phyloP scores from a whole-genome alignment of 1,139 yeast genomes.

The Nakaseomyces uthaithaninus region DNA sequence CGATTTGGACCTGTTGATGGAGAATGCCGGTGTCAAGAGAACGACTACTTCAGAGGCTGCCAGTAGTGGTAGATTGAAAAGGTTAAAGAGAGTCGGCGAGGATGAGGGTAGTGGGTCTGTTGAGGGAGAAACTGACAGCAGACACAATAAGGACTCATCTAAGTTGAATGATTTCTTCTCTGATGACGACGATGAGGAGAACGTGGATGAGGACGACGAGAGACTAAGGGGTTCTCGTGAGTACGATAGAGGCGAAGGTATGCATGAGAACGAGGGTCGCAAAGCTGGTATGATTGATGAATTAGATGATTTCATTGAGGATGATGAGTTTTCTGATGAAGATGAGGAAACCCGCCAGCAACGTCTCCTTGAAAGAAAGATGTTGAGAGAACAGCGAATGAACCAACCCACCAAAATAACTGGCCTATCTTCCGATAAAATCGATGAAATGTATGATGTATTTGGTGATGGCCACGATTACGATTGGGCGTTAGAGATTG shows the following conservation, averaged over 20 bases:
- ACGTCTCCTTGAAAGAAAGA: constrained; percentile 33
- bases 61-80: constrained; percentile 54
- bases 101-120: constrained; percentile 13
- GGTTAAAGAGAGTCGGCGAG: constrained; percentile 65
- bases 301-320: constrained; percentile 94
- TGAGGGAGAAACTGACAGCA: constrained; percentile 34
- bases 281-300: constrained; percentile 49
- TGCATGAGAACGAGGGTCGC: constrained; percentile 16
- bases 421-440: constrained; percentile 82
- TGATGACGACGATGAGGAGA: constrained; percentile 55
- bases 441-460: constrained; percentile 87
- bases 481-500: constrained; percentile 95
- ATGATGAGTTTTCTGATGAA: constrained; percentile 90
- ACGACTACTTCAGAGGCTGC: constrained; percentile 32
- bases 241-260: constrained; percentile 8
- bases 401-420: constrained; percentile 53
- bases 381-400: constrained; percentile 32
- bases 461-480: constrained; percentile 97
- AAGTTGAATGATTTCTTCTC: constrained; percentile 76
- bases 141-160: constrained; percentile 19
- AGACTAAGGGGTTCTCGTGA: constrained; percentile 4
- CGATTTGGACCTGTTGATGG: constrained; percentile 84
- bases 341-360: constrained; percentile 53
- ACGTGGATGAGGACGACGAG: constrained; percentile 33
- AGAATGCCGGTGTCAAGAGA: constrained; percentile 65